Evolutionary conservation across 768 basidiomycete species (phyloP).

Genomic region (Mycena haematopus): DNA sequence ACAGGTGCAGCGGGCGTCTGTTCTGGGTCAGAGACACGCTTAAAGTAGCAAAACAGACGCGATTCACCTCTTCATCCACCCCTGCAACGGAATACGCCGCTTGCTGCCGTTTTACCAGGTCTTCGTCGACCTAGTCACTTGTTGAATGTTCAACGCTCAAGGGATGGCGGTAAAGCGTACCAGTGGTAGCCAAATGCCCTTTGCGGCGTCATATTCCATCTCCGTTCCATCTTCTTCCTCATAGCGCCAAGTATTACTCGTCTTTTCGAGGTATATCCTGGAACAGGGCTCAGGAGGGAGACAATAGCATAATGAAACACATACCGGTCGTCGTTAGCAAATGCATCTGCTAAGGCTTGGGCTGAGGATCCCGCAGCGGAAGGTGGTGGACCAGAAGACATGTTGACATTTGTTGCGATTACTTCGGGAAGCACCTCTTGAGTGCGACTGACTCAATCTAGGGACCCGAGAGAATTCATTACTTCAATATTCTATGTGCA

Average conservation of each 20-base stretch:
- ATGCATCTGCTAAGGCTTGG: constrained; percentile 66
- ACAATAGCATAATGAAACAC: constrained; percentile 27
- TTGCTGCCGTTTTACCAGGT: constrained; percentile 87
- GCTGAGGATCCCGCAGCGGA: constrained; percentile 59
- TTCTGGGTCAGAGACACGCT: constrained; percentile 33
- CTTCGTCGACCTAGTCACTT: constrained; percentile 77
- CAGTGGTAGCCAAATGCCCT: constrained; percentile 82
- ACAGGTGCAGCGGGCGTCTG: constrained; percentile 91
- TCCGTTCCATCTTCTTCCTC: constrained; percentile 93
- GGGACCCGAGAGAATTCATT: constrained; percentile 13
- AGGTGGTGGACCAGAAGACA: constrained; percentile 57
- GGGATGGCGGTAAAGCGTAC: constrained; percentile 55
- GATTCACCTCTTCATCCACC: constrained; percentile 89
- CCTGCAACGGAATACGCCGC: constrained; percentile 92
- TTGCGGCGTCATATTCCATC: constrained; percentile 83
- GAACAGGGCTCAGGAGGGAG: constrained; percentile 21
- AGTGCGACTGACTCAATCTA: not conserved
- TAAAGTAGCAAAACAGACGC: constrained; percentile 13
- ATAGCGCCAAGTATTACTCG: constrained; percentile 80
- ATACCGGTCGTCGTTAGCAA: constrained; percentile 79
- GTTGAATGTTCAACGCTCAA: not conserved
- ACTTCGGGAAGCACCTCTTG: not conserved
- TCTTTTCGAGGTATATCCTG: constrained; percentile 80
- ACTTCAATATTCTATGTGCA: constrained; percentile 29
- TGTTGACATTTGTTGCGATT: constrained; percentile 32